Evolutionary conservation across 2,329 filamentous ascomycete species (phyloP).

Genomic region (Xylariaceae sp.): DNA sequence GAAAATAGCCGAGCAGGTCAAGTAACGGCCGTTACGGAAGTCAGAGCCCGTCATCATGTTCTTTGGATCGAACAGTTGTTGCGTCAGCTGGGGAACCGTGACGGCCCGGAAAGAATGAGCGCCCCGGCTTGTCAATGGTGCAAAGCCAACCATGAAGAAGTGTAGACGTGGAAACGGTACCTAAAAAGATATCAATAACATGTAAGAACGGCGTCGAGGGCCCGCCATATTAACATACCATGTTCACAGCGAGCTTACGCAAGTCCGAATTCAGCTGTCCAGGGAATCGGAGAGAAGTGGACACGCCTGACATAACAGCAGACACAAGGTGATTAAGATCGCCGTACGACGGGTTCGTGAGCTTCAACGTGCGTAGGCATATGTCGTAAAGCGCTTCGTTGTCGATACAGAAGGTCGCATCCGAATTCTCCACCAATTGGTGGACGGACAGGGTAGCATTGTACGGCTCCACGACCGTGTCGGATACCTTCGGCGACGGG

Average conservation of each 20-base stretch:
- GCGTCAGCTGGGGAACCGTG: conserved; percentile 94
- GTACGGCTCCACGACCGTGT: conserved; percentile 99
- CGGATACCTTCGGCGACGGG: conserved; percentile 97
- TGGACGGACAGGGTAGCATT: conserved; percentile 98
- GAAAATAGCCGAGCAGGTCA: conserved; percentile 99
- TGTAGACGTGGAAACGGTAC: conserved; percentile 99
- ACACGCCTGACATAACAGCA: conserved; percentile 98
- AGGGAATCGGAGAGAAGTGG: conserved; percentile 97
- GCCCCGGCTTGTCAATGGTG: conserved; percentile 89
- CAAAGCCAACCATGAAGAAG: conserved; percentile 99
- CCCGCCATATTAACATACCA: conserved; percentile 45
- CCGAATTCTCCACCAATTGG: conserved; percentile 99
- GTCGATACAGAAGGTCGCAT: conserved; percentile 99
- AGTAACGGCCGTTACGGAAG: conserved; percentile 99
- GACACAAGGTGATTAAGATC: conserved; percentile 99
- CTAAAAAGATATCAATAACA: conserved; percentile 48
- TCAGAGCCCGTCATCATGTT: conserved; percentile 99
- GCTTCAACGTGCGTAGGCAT: conserved; percentile 99
- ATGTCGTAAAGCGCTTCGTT: conserved; percentile 99
- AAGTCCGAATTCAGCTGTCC: conserved; percentile 99
- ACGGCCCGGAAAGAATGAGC: conserved; percentile 96
- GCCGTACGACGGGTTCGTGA: conserved; percentile 96
- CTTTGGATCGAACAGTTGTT: conserved; percentile 99
- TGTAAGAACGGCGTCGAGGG: too few relatives aligned
- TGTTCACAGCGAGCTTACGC: conserved; percentile 99